Percentiles rank a stretch among this genome's conserved stretches.
These are phyloP conservation scores for Euphorbia tirucalli DNA, from an alignment of 345 rosid genomes.

Conservation along the genomic window DNA sequence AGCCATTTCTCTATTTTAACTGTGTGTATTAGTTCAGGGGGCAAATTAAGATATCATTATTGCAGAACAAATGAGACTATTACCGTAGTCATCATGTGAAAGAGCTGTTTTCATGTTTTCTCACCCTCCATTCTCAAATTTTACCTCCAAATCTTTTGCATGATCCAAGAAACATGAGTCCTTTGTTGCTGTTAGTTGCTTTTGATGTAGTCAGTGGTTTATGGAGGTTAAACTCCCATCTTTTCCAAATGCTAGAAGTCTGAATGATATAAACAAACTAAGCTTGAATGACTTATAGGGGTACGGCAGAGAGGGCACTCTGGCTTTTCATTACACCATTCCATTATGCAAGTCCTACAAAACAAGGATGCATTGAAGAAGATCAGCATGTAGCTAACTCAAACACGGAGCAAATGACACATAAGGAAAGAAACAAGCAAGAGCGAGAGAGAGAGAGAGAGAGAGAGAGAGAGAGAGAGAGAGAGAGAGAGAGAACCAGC, in stretches of 20 bases:
- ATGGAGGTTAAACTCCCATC: not conserved
- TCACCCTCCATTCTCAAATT: not conserved
- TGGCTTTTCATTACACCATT: constrained; percentile 97
- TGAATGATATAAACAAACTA: constrained; percentile 82
- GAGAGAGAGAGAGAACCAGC: too few species aligned
- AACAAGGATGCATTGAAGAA: not conserved
- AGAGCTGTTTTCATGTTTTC: not conserved
- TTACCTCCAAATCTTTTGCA: not conserved
- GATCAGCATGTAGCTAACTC: too few species aligned
- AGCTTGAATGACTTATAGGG: constrained; percentile 74
- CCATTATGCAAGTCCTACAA: constrained; percentile 90
- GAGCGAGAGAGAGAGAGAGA: constrained; percentile 1
- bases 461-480: too few species aligned
- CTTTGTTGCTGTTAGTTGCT: not conserved
- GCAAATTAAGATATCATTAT: too few species aligned
- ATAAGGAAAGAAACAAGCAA: not conserved
- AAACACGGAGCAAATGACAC: not conserved
- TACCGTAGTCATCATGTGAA: not conserved
- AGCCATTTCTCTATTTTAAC: too few species aligned
- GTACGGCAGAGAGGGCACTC: constrained; percentile 96
- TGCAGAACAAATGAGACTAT: not conserved
- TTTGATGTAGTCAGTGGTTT: not conserved
- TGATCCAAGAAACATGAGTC: not conserved
- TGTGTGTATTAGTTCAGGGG: too few species aligned
- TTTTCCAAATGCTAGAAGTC: constrained; percentile 49